Percentiles rank a stretch among this genome's conserved stretches.
phyloP scores from a whole-genome alignment of 352 stramenopile species.

The Phytophthora sp. region DNA sequence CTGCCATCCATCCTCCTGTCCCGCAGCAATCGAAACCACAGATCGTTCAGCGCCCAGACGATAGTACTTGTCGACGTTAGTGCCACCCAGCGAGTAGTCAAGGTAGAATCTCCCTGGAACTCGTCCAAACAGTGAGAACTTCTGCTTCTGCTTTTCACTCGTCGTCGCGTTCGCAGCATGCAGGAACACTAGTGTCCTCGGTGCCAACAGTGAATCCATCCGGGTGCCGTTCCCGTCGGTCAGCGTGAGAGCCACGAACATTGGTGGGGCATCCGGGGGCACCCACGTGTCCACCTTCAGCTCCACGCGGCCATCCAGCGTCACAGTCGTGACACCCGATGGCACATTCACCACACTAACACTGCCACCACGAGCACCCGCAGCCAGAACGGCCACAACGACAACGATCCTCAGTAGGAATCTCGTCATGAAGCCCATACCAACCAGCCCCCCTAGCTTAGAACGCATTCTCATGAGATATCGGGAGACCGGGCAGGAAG shows the following conservation, averaged over 20 bases:
- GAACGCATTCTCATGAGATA: constrained; percentile 7
- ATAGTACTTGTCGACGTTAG: constrained; percentile 46
- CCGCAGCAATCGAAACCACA: constrained; percentile 59
- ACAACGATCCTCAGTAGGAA: constrained; percentile 4
- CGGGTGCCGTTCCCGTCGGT: constrained; percentile 47
- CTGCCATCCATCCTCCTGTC: constrained; percentile 54
- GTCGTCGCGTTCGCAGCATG: constrained; percentile 26
- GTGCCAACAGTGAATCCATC: constrained; percentile 39
- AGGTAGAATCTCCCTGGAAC: constrained; percentile 60
- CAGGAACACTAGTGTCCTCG: constrained; percentile 46
- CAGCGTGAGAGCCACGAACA: constrained; percentile 54
- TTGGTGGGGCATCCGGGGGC: constrained; percentile 32
- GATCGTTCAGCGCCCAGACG: constrained; percentile 53
- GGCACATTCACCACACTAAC: constrained; percentile 55
- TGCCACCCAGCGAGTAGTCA: constrained; percentile 49
- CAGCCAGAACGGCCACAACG: not conserved
- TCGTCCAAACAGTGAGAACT: constrained; percentile 51
- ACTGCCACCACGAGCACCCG: constrained; percentile 2
- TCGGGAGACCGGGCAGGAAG: not conserved
- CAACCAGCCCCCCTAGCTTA: not conserved
- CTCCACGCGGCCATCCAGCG: constrained; percentile 39
- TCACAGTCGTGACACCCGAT: constrained; percentile 54
- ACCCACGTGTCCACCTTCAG: constrained; percentile 57
- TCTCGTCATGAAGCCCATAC: not conserved
- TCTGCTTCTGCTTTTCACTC: constrained; percentile 30